A percentile compares a stretch with the other conserved stretches of the same genome.
These are phyloP conservation scores for Pestalotiopsis sp. DNA, from an alignment of 2,329 filamentous ascomycete genomes.

Conservation along the genomic window DNA sequence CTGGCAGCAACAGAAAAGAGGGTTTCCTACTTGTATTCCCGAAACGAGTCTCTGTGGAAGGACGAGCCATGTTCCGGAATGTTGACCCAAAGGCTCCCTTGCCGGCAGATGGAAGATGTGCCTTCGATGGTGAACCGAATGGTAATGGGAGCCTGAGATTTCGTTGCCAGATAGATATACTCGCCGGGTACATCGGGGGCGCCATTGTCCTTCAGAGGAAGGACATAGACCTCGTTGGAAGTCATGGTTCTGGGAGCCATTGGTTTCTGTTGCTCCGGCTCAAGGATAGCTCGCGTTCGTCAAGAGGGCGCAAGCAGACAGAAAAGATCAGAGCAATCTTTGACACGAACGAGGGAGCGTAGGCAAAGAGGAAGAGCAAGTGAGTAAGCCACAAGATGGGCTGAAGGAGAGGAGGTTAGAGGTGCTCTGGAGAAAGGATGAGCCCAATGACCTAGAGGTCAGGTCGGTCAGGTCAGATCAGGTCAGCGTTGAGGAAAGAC, in stretches of 20 bases:
- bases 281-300: neutral
- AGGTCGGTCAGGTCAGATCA: neutral
- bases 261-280: slow-evolving; percentile 13
- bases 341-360: neutral
- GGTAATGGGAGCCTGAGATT: slow-evolving; percentile 72
- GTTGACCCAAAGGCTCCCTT: slow-evolving; percentile 97
- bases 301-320: neutral
- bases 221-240: slow-evolving; percentile 78
- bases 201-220: slow-evolving; percentile 90
- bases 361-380: neutral
- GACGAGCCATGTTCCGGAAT: slow-evolving; percentile 76
- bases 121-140: slow-evolving; percentile 92
- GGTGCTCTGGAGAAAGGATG: neutral
- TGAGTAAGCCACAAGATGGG: neutral
- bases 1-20: neutral
- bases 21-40: slow-evolving; percentile 76
- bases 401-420: neutral
- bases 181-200: slow-evolving; percentile 86
- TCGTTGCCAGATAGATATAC: slow-evolving; percentile 88
- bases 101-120: slow-evolving; percentile 90
- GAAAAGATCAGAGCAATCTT: neutral
- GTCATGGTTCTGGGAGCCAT: slow-evolving; percentile 66
- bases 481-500: slow-evolving; percentile 1
- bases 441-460: neutral
- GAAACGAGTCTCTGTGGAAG: slow-evolving; percentile 80